These are phyloP conservation scores for Penicillium sp. DNA, from an alignment of 2,329 filamentous ascomycete genomes.

Conservation along the genomic window DNA sequence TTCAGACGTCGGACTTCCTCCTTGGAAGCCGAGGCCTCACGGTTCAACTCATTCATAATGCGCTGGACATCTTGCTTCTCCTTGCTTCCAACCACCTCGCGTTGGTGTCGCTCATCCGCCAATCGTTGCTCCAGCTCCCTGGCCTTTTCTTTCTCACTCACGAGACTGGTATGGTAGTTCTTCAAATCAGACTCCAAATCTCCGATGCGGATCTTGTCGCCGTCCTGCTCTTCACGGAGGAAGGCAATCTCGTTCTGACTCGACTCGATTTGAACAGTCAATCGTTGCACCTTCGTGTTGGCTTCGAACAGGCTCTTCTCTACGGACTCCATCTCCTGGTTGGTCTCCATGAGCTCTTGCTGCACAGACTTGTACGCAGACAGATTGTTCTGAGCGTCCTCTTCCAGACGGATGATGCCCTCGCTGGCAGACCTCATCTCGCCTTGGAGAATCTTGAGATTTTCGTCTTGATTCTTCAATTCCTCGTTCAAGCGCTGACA, in stretches of 20 bases:
- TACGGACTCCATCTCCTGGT: constrained; percentile 81
- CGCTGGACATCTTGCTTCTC: constrained; percentile 96
- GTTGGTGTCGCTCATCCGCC: constrained; percentile 77
- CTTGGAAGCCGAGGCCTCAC: constrained; percentile 76
- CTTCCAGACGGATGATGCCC: constrained; percentile 80
- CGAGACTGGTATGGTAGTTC: constrained; percentile 74
- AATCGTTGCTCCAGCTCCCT: constrained; percentile 74
- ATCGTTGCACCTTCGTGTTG: constrained; percentile 81
- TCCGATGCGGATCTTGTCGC: constrained; percentile 96
- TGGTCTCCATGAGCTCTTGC: constrained; percentile 77
- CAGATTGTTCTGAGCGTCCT: constrained; percentile 79
- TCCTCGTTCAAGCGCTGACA: constrained; percentile 70
- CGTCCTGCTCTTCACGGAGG: constrained; percentile 92
- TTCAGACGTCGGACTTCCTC: constrained; percentile 82
- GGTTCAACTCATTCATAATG: constrained; percentile 88
- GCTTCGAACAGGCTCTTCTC: constrained; percentile 82
- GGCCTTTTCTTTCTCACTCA: constrained; percentile 78
- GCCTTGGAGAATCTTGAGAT: constrained; percentile 85
- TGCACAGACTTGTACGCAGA: constrained; percentile 81
- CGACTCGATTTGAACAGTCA: constrained; percentile 89
- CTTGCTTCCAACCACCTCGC: constrained; percentile 80
- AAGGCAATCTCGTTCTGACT: constrained; percentile 92
- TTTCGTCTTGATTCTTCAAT: constrained; percentile 75
- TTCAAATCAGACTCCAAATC: constrained; percentile 84
- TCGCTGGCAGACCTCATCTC: constrained; percentile 94